Evolutionary conservation across 1,139 yeast genomes (phyloP), one percentile per base, ranked within the genome.

Genomic region (Pichia sp.): DNA sequence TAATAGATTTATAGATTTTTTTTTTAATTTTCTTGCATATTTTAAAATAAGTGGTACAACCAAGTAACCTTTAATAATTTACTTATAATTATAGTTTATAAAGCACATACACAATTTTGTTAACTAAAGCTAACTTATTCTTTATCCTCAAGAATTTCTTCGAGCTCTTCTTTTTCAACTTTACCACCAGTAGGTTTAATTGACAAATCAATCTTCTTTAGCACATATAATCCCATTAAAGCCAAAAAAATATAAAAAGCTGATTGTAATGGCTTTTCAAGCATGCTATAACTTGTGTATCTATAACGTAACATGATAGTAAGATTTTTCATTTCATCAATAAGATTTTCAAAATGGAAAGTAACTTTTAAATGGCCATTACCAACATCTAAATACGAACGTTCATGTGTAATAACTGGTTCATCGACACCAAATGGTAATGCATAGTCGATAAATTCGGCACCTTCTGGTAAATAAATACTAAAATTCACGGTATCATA

Each of bases 401-500:
- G 71, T 69, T 81, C 82, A 57, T 73, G 62, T 46, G 71, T 68
- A 56, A 77, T 66, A 9, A 61, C 57, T 51, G 75, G 56, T 19
- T 70, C 65, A 11, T 62, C 62, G 53, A 73, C 73, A 9, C 74
- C 74, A 47, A 83, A 65, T 25, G 93, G 85, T 22, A 87, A 76
- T 41, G 80, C 71, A 42, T 85, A 75, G 53, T 80, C 77, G 50
- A 84, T 60, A 47, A 83, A 72, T 59, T 80, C 73, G 8, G 98
- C 86, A 49, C 93, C 93, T 70, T 93, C 98, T 19, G 99, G 99
- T 59, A 93, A 78, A 63, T 83, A 84, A 60, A 93, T 72, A 44
- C 78, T 76, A 49, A 88, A 68, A 47, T 73, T 72, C 18, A 84
- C 84, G 46, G 77, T 70, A 52, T 82, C 85, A 67, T 90, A 91